Conservation (phyloP, 306 rosid genomes). For the Gillenia trifoliata region DNA sequence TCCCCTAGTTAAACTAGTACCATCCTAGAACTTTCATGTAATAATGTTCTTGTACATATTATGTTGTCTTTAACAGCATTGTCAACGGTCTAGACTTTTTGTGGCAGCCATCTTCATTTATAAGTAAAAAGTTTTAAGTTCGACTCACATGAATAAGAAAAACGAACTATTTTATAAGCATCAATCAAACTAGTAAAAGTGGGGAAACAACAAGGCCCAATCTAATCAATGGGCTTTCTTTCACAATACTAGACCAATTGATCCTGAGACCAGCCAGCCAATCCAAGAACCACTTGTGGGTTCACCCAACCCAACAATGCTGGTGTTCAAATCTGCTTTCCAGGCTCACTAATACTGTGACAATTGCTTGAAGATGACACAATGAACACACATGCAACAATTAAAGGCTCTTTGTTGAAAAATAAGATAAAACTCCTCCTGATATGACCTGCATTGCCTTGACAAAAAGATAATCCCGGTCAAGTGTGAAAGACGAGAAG, state of each 20-base stretch:
- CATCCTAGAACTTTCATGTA: no score
- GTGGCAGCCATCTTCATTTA: no score
- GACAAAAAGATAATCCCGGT: background rate
- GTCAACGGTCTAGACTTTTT: no score
- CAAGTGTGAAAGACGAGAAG: background rate
- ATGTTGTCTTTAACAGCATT: no score
- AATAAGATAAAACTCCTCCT: background rate
- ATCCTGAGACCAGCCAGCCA: background rate
- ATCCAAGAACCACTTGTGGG: background rate
- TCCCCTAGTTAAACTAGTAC: no score
- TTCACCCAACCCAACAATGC: background rate
- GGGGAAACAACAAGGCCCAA: background rate
- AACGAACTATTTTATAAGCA: no score
- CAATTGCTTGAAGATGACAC: no score
- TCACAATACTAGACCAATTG: background rate
- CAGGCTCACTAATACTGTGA: background rate
- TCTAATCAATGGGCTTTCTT: background rate
- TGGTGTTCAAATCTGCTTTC: background rate
- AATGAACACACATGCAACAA: background rate
- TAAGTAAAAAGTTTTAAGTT: background rate
- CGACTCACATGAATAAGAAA: background rate
- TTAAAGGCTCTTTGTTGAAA: background rate
- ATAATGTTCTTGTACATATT: background rate
- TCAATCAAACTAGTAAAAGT: background rate
- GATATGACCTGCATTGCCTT: background rate